Percentiles rank a stretch among this genome's conserved stretches.
Evolutionary conservation across 2,329 filamentous ascomycete species (phyloP).

Genomic region (Pseudopithomyces chartarum): DNA sequence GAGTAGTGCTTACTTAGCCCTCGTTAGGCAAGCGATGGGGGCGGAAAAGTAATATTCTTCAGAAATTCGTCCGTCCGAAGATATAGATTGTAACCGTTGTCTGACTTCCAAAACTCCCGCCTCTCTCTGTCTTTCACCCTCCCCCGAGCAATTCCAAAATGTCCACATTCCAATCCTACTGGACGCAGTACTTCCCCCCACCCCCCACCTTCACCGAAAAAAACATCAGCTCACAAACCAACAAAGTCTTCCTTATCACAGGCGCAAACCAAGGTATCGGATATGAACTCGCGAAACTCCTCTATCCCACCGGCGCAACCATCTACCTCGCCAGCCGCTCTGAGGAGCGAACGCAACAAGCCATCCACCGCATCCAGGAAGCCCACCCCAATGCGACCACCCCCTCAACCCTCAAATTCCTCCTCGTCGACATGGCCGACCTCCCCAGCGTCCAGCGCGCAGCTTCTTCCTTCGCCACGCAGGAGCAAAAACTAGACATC

Average conservation of each 20-base stretch:
- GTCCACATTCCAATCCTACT: neutral
- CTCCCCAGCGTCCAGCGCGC: slow-evolving; percentile 37
- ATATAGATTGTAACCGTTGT: too few species aligned
- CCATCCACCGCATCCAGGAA: slow-evolving; percentile 48
- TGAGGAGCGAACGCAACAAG: slow-evolving; percentile 44
- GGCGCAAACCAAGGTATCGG: slow-evolving; percentile 56
- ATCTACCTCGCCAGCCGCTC: slow-evolving; percentile 60
- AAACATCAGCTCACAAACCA: slow-evolving; percentile 14
- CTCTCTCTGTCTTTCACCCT: neutral
- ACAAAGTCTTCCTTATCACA: slow-evolving; percentile 57
- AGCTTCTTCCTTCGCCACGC: slow-evolving; percentile 40
- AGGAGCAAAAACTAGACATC: slow-evolving; percentile 48
- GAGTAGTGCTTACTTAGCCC: neutral
- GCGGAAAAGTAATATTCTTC: too few species aligned
- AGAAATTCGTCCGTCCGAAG: too few species aligned
- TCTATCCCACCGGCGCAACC: slow-evolving; percentile 58
- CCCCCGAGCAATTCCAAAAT: neutral
- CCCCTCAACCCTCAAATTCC: slow-evolving; percentile 18
- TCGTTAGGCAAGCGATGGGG: too few species aligned
- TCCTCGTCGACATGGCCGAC: slow-evolving; percentile 46
- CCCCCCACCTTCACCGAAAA: slow-evolving; percentile 7
- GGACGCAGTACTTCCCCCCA: slow-evolving; percentile 6
- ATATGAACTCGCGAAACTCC: slow-evolving; percentile 56
- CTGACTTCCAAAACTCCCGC: neutral
- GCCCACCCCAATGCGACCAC: slow-evolving; percentile 20